These are phyloP conservation scores for Epichloe brachyelytri DNA, from an alignment of 2,329 filamentous ascomycete genomes.

Conservation along the genomic window DNA sequence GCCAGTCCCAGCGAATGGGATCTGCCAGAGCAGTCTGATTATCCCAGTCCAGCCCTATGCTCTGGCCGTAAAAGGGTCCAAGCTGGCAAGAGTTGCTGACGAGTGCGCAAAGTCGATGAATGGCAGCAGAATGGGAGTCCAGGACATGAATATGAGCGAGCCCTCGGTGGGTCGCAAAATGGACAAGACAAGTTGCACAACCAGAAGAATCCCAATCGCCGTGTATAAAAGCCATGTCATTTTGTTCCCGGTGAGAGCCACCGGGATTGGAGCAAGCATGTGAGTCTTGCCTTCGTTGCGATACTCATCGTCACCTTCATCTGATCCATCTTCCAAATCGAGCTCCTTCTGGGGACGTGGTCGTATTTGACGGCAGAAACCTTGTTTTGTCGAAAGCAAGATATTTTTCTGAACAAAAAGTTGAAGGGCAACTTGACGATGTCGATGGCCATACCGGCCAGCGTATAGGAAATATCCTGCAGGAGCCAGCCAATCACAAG, in stretches of 20 bases:
- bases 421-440: slow-evolving; percentile 10
- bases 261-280: not conserved
- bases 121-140: slow-evolving; percentile 20
- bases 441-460: slow-evolving; percentile 10
- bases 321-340: slow-evolving; percentile 7
- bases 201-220: slow-evolving; percentile 13
- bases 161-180: slow-evolving; percentile 19
- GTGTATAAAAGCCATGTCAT: slow-evolving; percentile 9
- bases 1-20: slow-evolving; percentile 12
- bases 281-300: slow-evolving; percentile 3
- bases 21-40: slow-evolving; percentile 14
- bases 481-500: slow-evolving; percentile 9
- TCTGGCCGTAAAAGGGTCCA: slow-evolving; percentile 14
- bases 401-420: slow-evolving; percentile 7
- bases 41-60: slow-evolving; percentile 16
- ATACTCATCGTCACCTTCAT: slow-evolving; percentile 4
- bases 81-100: slow-evolving; percentile 15
- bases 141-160: slow-evolving; percentile 22
- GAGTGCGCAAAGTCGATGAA: slow-evolving; percentile 21
- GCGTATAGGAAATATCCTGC: slow-evolving; percentile 12
- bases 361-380: slow-evolving; percentile 3
- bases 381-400: slow-evolving; percentile 2
- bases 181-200: slow-evolving; percentile 13
- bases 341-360: slow-evolving; percentile 8
- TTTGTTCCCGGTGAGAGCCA: not conserved